Conservation (phyloP, 768 basidiomycete species). For the Amanita polypyramis region DNA sequence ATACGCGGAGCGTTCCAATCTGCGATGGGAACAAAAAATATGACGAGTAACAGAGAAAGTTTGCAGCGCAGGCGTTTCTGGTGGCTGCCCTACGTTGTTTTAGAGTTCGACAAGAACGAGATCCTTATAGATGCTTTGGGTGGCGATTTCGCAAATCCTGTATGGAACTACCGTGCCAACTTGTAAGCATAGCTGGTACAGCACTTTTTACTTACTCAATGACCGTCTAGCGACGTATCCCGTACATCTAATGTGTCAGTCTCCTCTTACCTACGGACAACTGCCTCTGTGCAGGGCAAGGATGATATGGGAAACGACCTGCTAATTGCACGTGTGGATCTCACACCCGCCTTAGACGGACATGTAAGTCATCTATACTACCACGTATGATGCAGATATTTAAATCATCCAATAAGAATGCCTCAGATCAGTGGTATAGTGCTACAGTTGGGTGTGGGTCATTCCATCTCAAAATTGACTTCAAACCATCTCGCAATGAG, state of each 20-base stretch:
- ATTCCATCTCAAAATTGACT: constrained; percentile 94
- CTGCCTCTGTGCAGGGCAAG: constrained; percentile 57
- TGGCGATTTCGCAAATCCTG: constrained; percentile 81
- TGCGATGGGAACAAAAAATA: constrained; percentile 39
- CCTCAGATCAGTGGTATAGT: constrained; percentile 85
- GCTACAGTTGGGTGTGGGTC: constrained; percentile 80
- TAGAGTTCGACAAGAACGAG: constrained; percentile 98
- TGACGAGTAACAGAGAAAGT: constrained; percentile 77
- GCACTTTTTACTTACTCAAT: background rate
- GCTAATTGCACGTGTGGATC: constrained; percentile 86
- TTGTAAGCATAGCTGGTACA: constrained; percentile 52
- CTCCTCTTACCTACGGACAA: constrained; percentile 84
- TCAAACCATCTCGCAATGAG: constrained; percentile 78
- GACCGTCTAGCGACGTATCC: constrained; percentile 71
- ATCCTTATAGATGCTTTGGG: constrained; percentile 92
- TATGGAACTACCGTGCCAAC: constrained; percentile 93
- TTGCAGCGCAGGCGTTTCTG: constrained; percentile 88
- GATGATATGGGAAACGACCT: constrained; percentile 98
- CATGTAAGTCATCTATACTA: constrained; percentile 36
- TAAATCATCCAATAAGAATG: constrained; percentile 36
- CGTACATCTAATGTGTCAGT: constrained; percentile 88
- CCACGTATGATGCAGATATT: constrained; percentile 1
- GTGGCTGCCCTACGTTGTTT: constrained; percentile 96
- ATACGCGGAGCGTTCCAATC: constrained; percentile 72
- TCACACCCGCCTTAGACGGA: constrained; percentile 73